Evolutionary conservation across 2,329 filamentous ascomycete species (phyloP).

Genomic region (Ustulina deusta): DNA sequence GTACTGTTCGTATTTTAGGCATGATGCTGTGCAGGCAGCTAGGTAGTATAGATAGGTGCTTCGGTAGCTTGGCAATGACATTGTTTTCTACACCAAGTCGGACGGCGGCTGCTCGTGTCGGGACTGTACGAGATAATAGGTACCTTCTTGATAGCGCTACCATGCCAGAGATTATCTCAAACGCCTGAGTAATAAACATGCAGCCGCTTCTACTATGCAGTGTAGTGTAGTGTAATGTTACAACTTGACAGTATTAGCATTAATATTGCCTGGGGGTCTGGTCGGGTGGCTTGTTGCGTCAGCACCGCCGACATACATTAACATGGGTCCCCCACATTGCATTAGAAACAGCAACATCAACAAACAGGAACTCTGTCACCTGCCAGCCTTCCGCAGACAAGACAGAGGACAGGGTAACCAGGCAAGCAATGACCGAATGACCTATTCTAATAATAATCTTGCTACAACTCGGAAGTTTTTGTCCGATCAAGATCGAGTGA

Average conservation of each 20-base stretch:
- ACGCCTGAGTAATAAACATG: slow-evolving; percentile 10
- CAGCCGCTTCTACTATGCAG: not conserved
- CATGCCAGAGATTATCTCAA: slow-evolving; percentile 20
- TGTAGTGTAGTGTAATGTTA: no score
- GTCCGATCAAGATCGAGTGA: not conserved
- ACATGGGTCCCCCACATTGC: not conserved
- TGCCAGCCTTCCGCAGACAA: not conserved
- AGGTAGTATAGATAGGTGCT: not conserved
- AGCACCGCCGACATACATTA: not conserved
- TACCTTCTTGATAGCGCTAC: not conserved
- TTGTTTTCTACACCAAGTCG: not conserved
- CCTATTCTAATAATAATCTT: not conserved
- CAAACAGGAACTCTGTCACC: not conserved
- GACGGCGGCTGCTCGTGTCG: not conserved
- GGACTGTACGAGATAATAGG: no score
- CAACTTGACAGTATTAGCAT: not conserved
- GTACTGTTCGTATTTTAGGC: not conserved
- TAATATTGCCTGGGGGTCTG: not conserved
- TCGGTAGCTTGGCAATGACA: slow-evolving; percentile 6
- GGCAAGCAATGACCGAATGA: not conserved
- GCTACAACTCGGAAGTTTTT: not conserved
- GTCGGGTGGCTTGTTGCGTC: slow-evolving; percentile 16
- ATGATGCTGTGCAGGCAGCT: not conserved
- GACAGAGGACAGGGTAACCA: not conserved
- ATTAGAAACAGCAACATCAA: slow-evolving; percentile 5